Evolutionary conservation across 768 basidiomycete genomes (phyloP), one percentile per base, ranked within the genome.

Genomic region (Podaxis carcinomalis): DNA sequence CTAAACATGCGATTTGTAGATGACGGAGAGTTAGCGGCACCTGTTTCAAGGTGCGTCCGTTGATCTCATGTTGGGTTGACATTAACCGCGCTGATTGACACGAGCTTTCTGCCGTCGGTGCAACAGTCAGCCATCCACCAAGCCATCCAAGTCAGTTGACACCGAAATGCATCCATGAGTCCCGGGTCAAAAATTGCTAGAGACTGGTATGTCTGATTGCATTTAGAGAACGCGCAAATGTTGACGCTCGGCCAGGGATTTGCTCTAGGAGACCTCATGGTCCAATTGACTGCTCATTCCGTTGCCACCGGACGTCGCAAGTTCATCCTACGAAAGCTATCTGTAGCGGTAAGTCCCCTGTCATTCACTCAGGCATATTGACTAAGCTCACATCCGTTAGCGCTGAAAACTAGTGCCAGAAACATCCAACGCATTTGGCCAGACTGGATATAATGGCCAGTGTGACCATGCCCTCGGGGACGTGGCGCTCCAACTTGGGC

Each of bases 101-200:
- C 74, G 53, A 70, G 64, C 42, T 83, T 87, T 68, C 78, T 88
- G 51, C 86, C 87, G 56, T 66, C 75, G 39, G 73, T 88, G 32
- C 71, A 80, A 13, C 75, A 73, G 57, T 77, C 71, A 56, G 87
- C 87, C 66, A 68, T 88, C 23, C 72, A 84, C 67, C 82, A 80
- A 66, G 86, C 85, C 27, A 78, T 79, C 58, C 80, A 85, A 78
- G 87, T 87, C 72, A 72, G 78, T 76, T 65, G 66, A 61, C 68
- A 55, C 62, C 58, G 66, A 69, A 57, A 62, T 68, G 59, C 56
- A 57, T 60, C 59, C 68, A 54, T 39, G 32, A 52, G 46, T 19
- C n/a, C 58, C 93, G 95, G 69, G 91, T 95, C 63, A n/a, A 98
- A 98, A 82, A 93, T 96, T 64, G 86, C 90, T 13, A 78, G 95